phyloP scores from a whole-genome alignment of 2,329 filamentous ascomycete genomes.

The Bertia moriformis region DNA sequence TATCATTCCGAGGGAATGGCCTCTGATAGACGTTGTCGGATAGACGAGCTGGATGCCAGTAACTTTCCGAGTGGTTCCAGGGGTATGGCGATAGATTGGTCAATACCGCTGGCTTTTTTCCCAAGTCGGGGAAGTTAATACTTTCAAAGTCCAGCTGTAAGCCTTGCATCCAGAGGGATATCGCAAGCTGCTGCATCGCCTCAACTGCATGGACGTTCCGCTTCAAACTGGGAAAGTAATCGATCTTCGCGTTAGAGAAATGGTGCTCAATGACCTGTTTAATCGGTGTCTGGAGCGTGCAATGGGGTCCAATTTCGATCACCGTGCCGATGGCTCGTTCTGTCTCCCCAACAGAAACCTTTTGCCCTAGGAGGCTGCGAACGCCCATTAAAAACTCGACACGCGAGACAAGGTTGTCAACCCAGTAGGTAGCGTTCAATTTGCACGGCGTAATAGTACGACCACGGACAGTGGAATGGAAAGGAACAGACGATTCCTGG shows the following conservation, averaged over 20 bases:
- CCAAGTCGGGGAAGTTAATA: background rate
- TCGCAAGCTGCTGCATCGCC: background rate
- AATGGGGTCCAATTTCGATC: background rate
- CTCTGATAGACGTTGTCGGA: background rate
- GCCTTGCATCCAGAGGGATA: background rate
- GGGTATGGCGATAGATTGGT: background rate
- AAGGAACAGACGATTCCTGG: background rate
- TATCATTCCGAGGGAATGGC: background rate
- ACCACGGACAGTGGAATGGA: background rate
- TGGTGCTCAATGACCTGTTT: background rate
- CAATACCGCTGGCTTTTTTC: background rate
- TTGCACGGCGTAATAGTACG: background rate
- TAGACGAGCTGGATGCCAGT: background rate
- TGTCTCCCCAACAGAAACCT: background rate
- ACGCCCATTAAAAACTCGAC: background rate
- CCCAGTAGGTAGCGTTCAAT: background rate
- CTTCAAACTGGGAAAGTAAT: background rate
- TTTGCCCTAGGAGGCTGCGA: background rate
- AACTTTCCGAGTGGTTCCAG: background rate
- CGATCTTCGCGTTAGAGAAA: background rate
- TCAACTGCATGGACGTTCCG: background rate
- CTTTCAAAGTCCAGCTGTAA: background rate
- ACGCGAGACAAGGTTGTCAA: background rate
- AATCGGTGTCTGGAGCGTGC: background rate
- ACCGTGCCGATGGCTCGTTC: background rate